Evolutionary conservation across 768 basidiomycete genomes (phyloP).

Genomic region (Hericium coralloides): DNA sequence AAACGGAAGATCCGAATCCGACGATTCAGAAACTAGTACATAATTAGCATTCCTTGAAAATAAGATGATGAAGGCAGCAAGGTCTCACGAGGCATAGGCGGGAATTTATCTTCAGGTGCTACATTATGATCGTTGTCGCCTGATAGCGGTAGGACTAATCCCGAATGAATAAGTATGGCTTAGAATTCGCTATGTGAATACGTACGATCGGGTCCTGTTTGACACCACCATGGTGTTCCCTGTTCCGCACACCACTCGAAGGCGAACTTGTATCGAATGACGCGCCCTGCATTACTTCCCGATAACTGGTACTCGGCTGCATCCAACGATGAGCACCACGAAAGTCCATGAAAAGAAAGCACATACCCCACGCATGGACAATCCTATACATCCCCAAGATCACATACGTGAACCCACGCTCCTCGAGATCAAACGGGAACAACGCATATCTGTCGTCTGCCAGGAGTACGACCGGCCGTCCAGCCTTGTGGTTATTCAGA

Average conservation of each 20-base stretch:
- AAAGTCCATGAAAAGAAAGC: not conserved
- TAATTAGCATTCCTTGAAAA: too few relatives aligned
- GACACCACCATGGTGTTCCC: constrained; percentile 47
- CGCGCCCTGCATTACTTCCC: constrained; percentile 35
- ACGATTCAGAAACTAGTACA: too few relatives aligned
- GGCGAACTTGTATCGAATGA: constrained; percentile 75
- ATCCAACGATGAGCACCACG: constrained; percentile 7
- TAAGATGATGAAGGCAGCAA: too few relatives aligned
- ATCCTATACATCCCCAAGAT: constrained; percentile 69
- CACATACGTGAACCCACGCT: constrained; percentile 40
- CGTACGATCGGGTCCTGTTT: too few relatives aligned
- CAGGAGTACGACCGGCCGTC: constrained; percentile 57
- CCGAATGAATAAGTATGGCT: too few relatives aligned
- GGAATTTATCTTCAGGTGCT: too few relatives aligned
- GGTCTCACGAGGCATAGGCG: too few relatives aligned
- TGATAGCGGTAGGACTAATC: too few relatives aligned
- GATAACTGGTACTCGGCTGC: constrained; percentile 57
- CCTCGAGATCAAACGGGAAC: constrained; percentile 62
- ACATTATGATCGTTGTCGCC: too few relatives aligned
- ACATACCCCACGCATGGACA: constrained; percentile 59
- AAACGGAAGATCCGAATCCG: not conserved
- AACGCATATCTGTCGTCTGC: constrained; percentile 65
- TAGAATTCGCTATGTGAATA: too few relatives aligned
- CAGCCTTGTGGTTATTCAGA: constrained; percentile 42
- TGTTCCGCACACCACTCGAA: constrained; percentile 80